Evolutionary conservation across 164 flowering plant genomes (phyloP).

Genomic region (Magnolia changhungtana): DNA sequence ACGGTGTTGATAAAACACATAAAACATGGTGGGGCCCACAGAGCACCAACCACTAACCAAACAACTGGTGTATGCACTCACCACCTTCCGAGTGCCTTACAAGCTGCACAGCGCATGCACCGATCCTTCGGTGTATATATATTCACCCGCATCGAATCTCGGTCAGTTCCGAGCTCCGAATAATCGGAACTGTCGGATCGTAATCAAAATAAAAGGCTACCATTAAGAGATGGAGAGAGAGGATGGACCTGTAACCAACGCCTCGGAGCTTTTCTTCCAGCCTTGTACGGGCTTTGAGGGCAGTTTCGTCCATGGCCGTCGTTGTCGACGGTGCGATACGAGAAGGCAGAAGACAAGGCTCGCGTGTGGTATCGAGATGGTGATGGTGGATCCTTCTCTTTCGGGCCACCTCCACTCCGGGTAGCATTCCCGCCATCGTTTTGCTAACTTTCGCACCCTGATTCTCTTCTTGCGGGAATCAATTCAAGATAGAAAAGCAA

Average conservation of each 20-base stretch:
- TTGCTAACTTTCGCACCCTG: background rate
- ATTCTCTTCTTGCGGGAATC: background rate
- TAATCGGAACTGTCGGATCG: too few species aligned
- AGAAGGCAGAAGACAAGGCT: conserved; percentile 4
- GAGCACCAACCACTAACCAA: too few species aligned
- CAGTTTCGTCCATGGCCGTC: conserved; percentile 27
- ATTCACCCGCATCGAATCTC: too few species aligned
- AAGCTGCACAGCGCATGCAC: too few species aligned
- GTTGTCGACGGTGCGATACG: conserved; percentile 2
- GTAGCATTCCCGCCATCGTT: conserved; percentile 37
- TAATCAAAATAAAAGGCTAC: too few species aligned
- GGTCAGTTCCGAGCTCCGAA: too few species aligned
- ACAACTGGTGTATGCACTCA: too few species aligned
- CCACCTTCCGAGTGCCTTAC: too few species aligned
- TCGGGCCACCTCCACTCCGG: conserved; percentile 40
- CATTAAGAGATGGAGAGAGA: background rate
- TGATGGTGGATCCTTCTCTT: conserved; percentile 20
- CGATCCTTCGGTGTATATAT: too few species aligned
- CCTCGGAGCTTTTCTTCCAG: conserved; percentile 36
- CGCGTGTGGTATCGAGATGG: conserved; percentile 13
- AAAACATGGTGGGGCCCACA: too few species aligned
- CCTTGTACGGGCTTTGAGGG: conserved; percentile 36
- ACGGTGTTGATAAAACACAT: too few species aligned
- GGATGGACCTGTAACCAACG: conserved; percentile 12
- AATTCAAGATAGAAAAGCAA: too few species aligned